Percentiles rank a stretch among this genome's conserved stretches.
These are phyloP conservation scores for Alternaria sp. DNA, from an alignment of 2,329 filamentous ascomycete species.

Conservation along the genomic window DNA sequence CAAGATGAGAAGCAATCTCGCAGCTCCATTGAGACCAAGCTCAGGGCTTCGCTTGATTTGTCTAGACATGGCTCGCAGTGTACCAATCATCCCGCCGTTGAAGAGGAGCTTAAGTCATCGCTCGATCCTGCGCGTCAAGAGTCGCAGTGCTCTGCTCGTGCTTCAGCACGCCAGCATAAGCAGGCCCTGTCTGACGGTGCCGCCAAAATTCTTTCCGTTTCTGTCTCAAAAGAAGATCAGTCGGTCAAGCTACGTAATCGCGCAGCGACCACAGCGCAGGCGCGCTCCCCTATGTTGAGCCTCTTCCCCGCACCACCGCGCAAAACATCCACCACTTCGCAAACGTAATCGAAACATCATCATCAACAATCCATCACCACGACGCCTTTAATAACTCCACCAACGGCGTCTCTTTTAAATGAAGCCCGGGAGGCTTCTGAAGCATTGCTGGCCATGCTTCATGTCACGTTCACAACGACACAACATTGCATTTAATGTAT, in stretches of 20 bases:
- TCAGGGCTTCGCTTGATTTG: constrained; percentile 39
- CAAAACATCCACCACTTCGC: constrained; percentile 19
- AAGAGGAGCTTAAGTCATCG: constrained; percentile 32
- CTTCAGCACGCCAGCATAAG: constrained; percentile 39
- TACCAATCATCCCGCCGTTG: constrained; percentile 19
- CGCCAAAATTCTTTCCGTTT: constrained; percentile 39
- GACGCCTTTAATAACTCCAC: constrained; percentile 1
- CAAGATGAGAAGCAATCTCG: constrained; percentile 14
- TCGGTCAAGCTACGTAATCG: constrained; percentile 32
- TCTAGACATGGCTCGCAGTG: constrained; percentile 39
- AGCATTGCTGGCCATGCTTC: constrained; percentile 25
- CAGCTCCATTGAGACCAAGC: constrained; percentile 30
- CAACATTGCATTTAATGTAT: constrained; percentile 25
- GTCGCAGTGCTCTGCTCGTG: constrained; percentile 29
- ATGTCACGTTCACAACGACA: constrained; percentile 18
- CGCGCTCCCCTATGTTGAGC: constrained; percentile 39
- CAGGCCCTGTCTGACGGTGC: constrained; percentile 47
- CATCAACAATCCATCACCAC: not conserved
- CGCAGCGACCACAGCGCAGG: constrained; percentile 41
- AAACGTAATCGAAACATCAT: constrained; percentile 6
- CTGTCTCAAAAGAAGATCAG: constrained; percentile 13
- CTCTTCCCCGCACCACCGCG: constrained; percentile 48
- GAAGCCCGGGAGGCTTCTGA: constrained; percentile 18
- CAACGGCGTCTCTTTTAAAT: not conserved
- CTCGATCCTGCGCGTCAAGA: constrained; percentile 36